These are phyloP conservation scores for Candida ipomoeae DNA, from an alignment of 805 yeast species.

Conservation along the genomic window DNA sequence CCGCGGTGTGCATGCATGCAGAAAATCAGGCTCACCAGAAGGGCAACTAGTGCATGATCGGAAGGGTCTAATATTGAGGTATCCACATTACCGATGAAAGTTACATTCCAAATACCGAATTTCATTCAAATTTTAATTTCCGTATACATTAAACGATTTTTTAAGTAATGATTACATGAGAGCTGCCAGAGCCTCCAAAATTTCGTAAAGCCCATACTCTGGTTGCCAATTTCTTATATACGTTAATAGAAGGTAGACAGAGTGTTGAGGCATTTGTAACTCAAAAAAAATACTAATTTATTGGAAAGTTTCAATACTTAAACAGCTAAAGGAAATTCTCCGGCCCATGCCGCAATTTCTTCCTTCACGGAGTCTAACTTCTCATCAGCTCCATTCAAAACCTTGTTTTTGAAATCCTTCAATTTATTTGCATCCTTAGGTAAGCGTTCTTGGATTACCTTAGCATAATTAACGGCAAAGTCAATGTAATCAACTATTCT, in stretches of 20 bases:
- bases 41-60: neutral
- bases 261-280: neutral
- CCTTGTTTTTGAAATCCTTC: conserved; percentile 82
- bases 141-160: too few species aligned
- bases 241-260: neutral
- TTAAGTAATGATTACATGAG: neutral
- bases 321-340: conserved; percentile 62
- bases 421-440: conserved; percentile 93
- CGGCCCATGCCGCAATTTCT: conserved; percentile 90
- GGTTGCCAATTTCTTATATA: too few species aligned
- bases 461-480: conserved; percentile 65
- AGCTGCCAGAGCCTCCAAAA: neutral
- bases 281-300: neutral
- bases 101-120: too few species aligned
- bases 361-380: conserved; percentile 57
- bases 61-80: neutral
- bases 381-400: conserved; percentile 63
- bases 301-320: conserved; percentile 13
- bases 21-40: neutral
- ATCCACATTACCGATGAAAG: too few species aligned
- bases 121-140: too few species aligned
- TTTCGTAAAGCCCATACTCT: neutral
- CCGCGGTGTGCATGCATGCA: conserved; percentile 5
- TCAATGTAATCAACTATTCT: conserved; percentile 63
- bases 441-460: conserved; percentile 66